phyloP scores from a whole-genome alignment of 345 rosid species.

The Eucalyptus tenuipes region DNA sequence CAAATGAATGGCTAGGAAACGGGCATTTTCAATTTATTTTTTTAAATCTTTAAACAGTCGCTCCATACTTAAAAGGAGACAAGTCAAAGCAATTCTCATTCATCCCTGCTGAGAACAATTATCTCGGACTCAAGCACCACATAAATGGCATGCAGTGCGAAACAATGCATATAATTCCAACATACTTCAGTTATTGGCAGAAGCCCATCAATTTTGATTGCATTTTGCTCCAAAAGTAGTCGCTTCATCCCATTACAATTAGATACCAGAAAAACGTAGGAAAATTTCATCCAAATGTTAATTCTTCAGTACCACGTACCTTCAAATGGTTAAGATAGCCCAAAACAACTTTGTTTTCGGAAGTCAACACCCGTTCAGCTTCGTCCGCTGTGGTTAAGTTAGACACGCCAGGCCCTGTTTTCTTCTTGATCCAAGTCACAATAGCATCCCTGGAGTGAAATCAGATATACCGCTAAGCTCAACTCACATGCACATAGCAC shows the following conservation, averaged over 20 bases:
- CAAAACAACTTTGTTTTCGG: constrained; percentile 70
- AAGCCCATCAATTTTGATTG: neutral
- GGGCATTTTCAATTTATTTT: neutral
- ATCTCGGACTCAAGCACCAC: neutral
- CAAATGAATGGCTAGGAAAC: neutral
- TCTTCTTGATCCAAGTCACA: constrained; percentile 95
- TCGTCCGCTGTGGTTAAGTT: constrained; percentile 79
- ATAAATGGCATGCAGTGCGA: neutral
- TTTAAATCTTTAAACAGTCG: neutral
- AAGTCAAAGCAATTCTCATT: neutral
- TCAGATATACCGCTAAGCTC: neutral
- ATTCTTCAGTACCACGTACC: constrained; percentile 26
- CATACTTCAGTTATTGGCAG: neutral
- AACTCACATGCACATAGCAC: neutral
- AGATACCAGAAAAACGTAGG: neutral
- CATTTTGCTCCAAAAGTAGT: neutral
- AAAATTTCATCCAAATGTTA: neutral
- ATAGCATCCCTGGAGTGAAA: constrained; percentile 57
- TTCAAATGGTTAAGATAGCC: constrained; percentile 81
- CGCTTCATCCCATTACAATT: neutral
- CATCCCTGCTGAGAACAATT: neutral
- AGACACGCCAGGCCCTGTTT: constrained; percentile 72
- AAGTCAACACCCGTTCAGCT: constrained; percentile 67
- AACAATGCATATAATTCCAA: neutral
- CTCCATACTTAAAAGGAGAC: neutral